Base-by-base conservation (phyloP, 805 yeast species). In the Saturnispora bothae region DNA sequence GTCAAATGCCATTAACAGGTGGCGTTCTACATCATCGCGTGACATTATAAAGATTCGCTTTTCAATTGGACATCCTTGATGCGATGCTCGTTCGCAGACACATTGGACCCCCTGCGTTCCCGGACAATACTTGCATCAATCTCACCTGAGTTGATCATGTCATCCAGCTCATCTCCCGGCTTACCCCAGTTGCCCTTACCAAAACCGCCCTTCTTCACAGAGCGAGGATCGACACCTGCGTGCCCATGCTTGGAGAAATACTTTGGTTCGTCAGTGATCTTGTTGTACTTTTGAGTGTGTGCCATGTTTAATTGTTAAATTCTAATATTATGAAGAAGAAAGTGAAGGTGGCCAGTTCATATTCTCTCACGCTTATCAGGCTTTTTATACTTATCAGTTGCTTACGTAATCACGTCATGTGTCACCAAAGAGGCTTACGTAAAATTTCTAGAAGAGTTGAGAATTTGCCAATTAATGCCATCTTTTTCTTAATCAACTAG, bases 151-250 rank as follows among this genome's bases (percentile, higher is more conserved):
- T 71, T 73, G 42, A 72, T 68, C 44, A 82, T 56, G 44, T 76
- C 83, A 33, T 73, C 72, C 37, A 78, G 55, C 50, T 84, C 95
- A 49, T 83, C 94, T 22, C 86, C 89, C 7, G 76, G 69, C 43
- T 66, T 63, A 31, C 96, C 96, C 95, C 95, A 84, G 53, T 85
- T 85, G 47, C 78, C 79, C 50, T 75, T 77, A 33, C 96, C 96
- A 25, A 79, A 80, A 35, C 96, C 96, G 42, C 70, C 69, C 56
- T 83, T 84, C 71, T 84, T 84, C 40, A 81, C 73, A 51, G 75
- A 73, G 53, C 75, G 76, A 39, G 95, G 95, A 45, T 78, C 75
- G 38, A 74, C 69, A 49, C 80, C 77, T 43, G 59, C 58, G 52
- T 70, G 69, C 15, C 94, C 94, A 50, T 73, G 71, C 55, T 80